Evolutionary conservation across 2,329 filamentous ascomycete species (phyloP).

Genomic region (Aureobasidium musti): DNA sequence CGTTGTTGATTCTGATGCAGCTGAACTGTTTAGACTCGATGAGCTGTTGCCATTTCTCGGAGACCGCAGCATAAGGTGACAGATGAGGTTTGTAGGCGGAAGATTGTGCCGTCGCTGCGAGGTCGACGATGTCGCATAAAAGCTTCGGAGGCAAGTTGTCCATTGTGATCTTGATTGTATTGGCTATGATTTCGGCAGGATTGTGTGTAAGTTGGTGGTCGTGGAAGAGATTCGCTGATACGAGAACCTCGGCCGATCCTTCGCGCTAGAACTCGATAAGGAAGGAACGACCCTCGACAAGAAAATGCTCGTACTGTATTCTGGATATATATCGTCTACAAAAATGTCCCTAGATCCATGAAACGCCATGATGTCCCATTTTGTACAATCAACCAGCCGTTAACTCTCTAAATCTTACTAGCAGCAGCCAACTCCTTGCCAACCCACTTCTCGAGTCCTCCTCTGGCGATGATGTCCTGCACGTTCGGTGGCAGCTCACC

Average conservation of each 20-base stretch:
- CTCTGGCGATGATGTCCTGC: slow-evolving; percentile 75
- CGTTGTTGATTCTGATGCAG: not conserved
- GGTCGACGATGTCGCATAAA: not conserved
- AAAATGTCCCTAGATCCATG: no score
- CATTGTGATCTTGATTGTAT: not conserved
- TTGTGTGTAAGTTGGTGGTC: not conserved
- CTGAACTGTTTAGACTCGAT: not conserved
- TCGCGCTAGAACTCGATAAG: not conserved
- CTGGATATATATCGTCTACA: no score
- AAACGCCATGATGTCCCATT: not conserved
- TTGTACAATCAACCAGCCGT: not conserved
- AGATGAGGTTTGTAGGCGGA: not conserved
- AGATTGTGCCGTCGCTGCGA: not conserved
- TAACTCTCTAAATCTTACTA: not conserved
- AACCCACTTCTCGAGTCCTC: slow-evolving; percentile 82
- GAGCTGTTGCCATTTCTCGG: not conserved
- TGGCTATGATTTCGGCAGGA: not conserved
- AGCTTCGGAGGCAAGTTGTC: not conserved
- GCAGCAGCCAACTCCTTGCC: slow-evolving; percentile 38
- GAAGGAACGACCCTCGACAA: no score
- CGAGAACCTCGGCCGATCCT: slow-evolving; percentile 1
- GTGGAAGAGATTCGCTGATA: not conserved
- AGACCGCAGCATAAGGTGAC: not conserved
- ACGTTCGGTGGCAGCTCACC: slow-evolving; percentile 82
- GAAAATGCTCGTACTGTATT: no score